These are phyloP conservation scores for Colletotrichum chrysophilum DNA, from an alignment of 2,329 filamentous ascomycete species.

Conservation along the genomic window DNA sequence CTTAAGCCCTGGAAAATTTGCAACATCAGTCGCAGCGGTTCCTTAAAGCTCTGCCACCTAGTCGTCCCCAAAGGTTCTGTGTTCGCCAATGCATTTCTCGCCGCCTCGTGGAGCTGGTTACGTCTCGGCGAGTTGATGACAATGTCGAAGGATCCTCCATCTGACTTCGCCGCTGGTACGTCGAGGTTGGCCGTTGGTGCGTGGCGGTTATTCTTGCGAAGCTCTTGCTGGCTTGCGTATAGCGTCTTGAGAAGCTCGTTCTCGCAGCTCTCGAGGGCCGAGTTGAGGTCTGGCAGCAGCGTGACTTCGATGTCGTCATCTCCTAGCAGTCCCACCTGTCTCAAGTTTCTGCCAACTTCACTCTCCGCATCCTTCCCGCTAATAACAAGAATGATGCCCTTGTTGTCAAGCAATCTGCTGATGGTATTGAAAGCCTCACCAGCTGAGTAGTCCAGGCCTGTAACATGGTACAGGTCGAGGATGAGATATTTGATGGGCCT, in stretches of 20 bases:
- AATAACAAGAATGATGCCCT: conserved; percentile 80
- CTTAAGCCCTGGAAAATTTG: conserved; percentile 95
- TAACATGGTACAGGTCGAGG: conserved; percentile 87
- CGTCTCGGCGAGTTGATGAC: conserved; percentile 81
- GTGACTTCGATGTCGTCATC: conserved; percentile 75
- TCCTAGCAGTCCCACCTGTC: conserved; percentile 80
- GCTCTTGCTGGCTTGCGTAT: conserved; percentile 72
- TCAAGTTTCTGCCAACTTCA: conserved; percentile 77
- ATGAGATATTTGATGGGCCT: conserved; percentile 89
- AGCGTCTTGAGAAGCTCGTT: conserved; percentile 88
- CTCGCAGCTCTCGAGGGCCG: conserved; percentile 91
- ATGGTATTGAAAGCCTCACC: conserved; percentile 95
- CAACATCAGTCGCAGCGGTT: conserved; percentile 88
- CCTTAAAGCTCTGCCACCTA: conserved; percentile 86
- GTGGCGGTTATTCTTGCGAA: conserved; percentile 49
- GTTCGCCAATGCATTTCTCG: conserved; percentile 75
- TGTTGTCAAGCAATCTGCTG: conserved; percentile 79
- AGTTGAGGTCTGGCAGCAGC: conserved; percentile 89
- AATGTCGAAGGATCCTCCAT: conserved; percentile 40
- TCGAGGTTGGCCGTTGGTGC: conserved; percentile 50
- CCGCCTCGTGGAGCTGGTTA: conserved; percentile 78
- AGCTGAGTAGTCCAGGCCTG: conserved; percentile 93
- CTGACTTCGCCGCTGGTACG: conserved; percentile 45
- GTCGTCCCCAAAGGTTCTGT: conserved; percentile 62
- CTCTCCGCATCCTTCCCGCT: conserved; percentile 81